These are phyloP conservation scores for Carpinus fangiana DNA, from an alignment of 306 rosid species.

Conservation along the genomic window DNA sequence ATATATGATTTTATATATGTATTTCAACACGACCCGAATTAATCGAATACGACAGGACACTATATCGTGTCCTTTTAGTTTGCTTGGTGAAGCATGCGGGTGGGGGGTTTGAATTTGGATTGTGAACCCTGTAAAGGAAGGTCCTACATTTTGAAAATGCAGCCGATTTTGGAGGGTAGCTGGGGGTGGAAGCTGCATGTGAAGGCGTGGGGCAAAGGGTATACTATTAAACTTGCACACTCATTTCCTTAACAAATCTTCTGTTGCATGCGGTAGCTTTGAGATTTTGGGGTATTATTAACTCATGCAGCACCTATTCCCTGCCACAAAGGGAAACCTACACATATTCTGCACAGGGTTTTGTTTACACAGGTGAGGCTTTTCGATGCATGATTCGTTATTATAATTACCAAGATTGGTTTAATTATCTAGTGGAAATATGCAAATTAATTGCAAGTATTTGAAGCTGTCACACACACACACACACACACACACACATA, in stretches of 20 bases:
- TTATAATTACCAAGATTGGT: not conserved
- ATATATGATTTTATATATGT: too few species aligned
- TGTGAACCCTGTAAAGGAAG: too few species aligned
- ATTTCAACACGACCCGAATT: too few species aligned
- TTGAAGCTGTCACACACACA: too few species aligned
- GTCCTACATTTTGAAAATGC: not conserved
- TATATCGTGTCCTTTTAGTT: not conserved
- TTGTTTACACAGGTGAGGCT: not conserved
- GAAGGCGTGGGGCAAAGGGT: conserved; percentile 2
- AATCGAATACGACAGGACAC: too few species aligned
- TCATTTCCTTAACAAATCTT: not conserved
- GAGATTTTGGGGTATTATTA: not conserved
- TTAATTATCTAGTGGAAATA: too few species aligned
- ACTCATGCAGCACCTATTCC: not conserved
- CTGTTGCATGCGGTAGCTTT: not conserved
- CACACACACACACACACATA: too few species aligned
- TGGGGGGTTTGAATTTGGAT: not conserved
- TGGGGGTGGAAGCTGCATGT: not conserved
- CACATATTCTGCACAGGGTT: not conserved
- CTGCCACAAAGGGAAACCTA: not conserved
- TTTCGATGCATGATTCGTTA: not conserved
- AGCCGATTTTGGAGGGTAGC: not conserved
- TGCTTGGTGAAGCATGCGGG: not conserved
- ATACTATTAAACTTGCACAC: not conserved
- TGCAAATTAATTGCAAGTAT: too few species aligned